Conservation (phyloP, 805 yeast species). For the Millerozyma acaciae region DNA sequence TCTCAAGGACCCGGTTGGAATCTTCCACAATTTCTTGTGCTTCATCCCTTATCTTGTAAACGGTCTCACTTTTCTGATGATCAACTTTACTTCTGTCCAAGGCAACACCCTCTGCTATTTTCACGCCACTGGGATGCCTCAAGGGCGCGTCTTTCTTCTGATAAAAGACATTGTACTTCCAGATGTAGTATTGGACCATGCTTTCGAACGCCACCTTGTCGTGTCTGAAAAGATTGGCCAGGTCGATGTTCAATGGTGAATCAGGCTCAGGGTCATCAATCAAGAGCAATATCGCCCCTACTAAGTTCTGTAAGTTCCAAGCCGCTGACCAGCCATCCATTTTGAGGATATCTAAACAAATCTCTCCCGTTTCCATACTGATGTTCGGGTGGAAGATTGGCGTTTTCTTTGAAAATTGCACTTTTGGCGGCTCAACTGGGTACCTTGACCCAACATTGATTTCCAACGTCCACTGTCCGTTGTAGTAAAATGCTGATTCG, state of each 20-base stretch:
- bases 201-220: conserved; percentile 38
- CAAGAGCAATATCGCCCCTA: conserved; percentile 55
- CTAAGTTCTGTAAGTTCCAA: conserved; percentile 55
- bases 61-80: background rate
- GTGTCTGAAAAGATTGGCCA: conserved; percentile 54
- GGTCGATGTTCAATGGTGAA: conserved; percentile 67
- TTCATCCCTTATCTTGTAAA: background rate
- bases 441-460: conserved; percentile 46
- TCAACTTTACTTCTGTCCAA: background rate
- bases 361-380: conserved; percentile 52
- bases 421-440: conserved; percentile 57
- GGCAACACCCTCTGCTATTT: too few species aligned
- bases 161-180: conserved; percentile 21
- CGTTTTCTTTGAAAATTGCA: conserved; percentile 40
- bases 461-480: conserved; percentile 48
- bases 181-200: conserved; percentile 36
- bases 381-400: conserved; percentile 43
- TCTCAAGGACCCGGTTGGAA: background rate
- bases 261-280: conserved; percentile 66
- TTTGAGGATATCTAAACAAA: conserved; percentile 64
- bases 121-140: conserved; percentile 1
- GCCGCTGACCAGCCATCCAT: conserved; percentile 67
- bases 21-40: conserved; percentile 1
- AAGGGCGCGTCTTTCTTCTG: background rate
- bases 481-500: conserved; percentile 47